phyloP scores from a whole-genome alignment of 257 asterid species.

The Fraxinus cuspidata region DNA sequence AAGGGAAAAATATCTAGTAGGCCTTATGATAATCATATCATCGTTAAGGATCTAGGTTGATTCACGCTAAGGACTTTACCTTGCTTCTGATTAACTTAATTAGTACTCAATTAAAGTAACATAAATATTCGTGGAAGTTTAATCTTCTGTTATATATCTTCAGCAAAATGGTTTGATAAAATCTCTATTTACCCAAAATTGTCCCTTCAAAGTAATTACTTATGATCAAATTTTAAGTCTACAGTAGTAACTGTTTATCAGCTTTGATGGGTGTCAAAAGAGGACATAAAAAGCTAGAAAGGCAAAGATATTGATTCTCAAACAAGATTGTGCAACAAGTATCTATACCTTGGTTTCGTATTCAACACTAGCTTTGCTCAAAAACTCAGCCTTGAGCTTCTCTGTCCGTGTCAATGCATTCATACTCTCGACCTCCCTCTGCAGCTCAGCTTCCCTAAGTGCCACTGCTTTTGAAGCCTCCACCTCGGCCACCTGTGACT shows the following conservation, averaged over 20 bases:
- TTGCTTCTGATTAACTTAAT: background rate
- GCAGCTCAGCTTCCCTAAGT: slow-evolving; percentile 59
- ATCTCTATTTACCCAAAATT: background rate
- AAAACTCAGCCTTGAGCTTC: slow-evolving; percentile 64
- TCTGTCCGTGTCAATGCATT: slow-evolving; percentile 53
- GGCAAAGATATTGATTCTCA: too few relatives aligned
- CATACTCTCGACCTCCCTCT: slow-evolving; percentile 63
- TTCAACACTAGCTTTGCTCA: slow-evolving; percentile 65
- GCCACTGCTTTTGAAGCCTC: slow-evolving; percentile 69
- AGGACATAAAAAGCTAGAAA: too few relatives aligned
- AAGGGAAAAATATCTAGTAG: background rate
- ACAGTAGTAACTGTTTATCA: too few relatives aligned
- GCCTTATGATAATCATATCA: background rate
- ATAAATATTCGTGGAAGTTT: background rate
- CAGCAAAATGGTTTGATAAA: background rate
- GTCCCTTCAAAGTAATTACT: background rate
- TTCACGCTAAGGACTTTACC: background rate
- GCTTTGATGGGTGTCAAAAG: too few relatives aligned
- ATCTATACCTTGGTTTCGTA: slow-evolving; percentile 61
- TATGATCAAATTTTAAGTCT: background rate
- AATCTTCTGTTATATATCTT: background rate
- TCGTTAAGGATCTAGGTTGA: background rate
- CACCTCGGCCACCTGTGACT: slow-evolving; percentile 62
- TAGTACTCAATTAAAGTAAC: background rate
- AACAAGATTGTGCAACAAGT: background rate